Percentiles rank a stretch among this genome's conserved stretches.
These are phyloP conservation scores for Wallacemonas sp. DNA, from an alignment of 208 protist species.

Conservation along the genomic window DNA sequence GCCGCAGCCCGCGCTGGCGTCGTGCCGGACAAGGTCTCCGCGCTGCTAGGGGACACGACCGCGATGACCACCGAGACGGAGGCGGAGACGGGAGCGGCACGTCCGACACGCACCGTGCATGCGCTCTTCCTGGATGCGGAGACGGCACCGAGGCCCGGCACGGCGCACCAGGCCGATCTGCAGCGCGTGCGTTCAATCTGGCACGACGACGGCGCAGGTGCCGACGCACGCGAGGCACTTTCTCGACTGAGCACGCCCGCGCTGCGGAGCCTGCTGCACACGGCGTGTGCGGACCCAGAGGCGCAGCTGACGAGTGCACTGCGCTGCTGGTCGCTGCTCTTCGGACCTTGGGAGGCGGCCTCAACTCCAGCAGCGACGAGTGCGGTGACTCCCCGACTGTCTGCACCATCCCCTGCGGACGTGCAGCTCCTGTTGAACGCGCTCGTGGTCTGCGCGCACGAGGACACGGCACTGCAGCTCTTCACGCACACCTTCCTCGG, in stretches of 20 bases:
- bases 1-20: slow-evolving; percentile 63
- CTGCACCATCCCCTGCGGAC: slow-evolving; percentile 34
- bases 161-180: background rate
- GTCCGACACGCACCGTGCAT: background rate
- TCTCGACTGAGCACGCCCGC: slow-evolving; percentile 32
- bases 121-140: slow-evolving; percentile 2
- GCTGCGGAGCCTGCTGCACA: slow-evolving; percentile 25
- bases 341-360: background rate
- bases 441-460: slow-evolving; percentile 36
- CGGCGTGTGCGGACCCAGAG: slow-evolving; percentile 16
- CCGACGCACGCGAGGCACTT: no score
- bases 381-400: no score
- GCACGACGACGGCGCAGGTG: no score
- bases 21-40: slow-evolving; percentile 5
- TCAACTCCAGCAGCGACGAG: no score
- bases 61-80: slow-evolving; percentile 1
- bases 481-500: slow-evolving; percentile 49
- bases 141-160: background rate
- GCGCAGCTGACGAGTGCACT: slow-evolving; percentile 8
- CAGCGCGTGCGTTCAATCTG: background rate
- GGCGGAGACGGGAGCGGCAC: no score
- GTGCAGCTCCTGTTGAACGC: slow-evolving; percentile 63
- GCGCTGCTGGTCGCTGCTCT: slow-evolving; percentile 17
- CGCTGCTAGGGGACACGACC: background rate
- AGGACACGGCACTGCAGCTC: slow-evolving; percentile 35